Percentiles rank a stretch among this genome's conserved stretches.
Conservation (phyloP, 257 asterid genomes). For the Gentiana macrophylla region DNA sequence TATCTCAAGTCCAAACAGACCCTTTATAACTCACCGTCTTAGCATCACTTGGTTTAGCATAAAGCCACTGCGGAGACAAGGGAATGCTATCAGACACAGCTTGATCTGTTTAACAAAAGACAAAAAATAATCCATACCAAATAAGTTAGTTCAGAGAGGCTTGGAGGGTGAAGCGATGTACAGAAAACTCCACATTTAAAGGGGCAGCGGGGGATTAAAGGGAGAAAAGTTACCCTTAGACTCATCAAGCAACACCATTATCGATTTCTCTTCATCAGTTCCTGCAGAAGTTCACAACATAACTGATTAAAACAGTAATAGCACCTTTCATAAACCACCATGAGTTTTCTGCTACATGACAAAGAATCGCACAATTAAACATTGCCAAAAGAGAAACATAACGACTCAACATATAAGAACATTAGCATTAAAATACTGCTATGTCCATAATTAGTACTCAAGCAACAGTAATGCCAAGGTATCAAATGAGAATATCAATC, state of each 20-base stretch:
- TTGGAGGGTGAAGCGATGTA: neutral
- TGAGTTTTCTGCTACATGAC: no score
- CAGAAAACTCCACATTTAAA: neutral
- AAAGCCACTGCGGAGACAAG: constrained; percentile 95
- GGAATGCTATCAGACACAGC: constrained; percentile 74
- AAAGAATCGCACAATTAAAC: no score
- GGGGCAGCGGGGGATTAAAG: neutral
- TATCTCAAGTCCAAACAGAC: no score
- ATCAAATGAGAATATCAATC: no score
- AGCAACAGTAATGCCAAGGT: no score
- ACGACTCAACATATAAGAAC: no score
- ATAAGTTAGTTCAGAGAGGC: neutral
- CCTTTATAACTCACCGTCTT: constrained; percentile 40
- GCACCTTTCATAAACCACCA: no score
- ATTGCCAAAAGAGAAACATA: no score
- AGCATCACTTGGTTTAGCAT: constrained; percentile 71
- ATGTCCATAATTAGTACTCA: no score
- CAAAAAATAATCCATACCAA: neutral
- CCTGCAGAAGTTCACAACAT: constrained; percentile 36
- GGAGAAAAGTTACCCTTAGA: constrained; percentile 46
- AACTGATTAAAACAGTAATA: neutral
- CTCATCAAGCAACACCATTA: constrained; percentile 57
- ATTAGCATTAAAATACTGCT: no score
- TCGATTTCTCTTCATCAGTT: constrained; percentile 61
- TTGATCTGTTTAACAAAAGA: constrained; percentile 52